A percentile compares a stretch with the other conserved stretches of the same genome.
Conservation (phyloP, 2,329 filamentous ascomycete species). For the Rasamsonia emersonii region DNA sequence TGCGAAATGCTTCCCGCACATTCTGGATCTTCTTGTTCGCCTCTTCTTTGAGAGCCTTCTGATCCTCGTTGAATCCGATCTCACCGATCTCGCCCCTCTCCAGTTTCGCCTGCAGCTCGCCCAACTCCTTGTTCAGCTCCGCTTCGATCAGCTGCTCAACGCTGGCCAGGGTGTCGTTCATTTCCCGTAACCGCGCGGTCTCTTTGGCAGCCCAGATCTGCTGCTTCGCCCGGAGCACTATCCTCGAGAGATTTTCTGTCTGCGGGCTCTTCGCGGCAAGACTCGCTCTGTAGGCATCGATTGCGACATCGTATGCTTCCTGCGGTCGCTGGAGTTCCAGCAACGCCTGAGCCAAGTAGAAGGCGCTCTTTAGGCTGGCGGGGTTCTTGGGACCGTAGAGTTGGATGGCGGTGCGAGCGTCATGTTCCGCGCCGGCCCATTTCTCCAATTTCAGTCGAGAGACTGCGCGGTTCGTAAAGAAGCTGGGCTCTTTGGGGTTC, state of each 20-base stretch:
- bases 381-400: constrained; percentile 45
- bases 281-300: constrained; percentile 65
- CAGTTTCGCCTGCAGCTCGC: constrained; percentile 25
- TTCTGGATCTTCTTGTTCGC: constrained; percentile 39
- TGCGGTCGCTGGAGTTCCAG: constrained; percentile 63
- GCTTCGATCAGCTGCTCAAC: constrained; percentile 33
- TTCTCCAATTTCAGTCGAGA: constrained; percentile 64
- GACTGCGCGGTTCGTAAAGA: constrained; percentile 88
- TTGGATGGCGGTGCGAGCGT: constrained; percentile 67
- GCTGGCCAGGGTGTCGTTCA: constrained; percentile 32
- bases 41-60: constrained; percentile 49
- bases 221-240: constrained; percentile 75
- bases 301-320: constrained; percentile 62
- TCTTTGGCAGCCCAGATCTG: constrained; percentile 75
- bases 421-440: constrained; percentile 67
- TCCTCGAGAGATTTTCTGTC: constrained; percentile 60
- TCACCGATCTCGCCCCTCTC: constrained; percentile 39
- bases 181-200: constrained; percentile 34
- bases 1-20: constrained; percentile 35
- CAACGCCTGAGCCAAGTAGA: constrained; percentile 75
- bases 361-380: constrained; percentile 69
- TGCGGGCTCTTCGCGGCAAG: constrained; percentile 55
- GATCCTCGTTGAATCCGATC: constrained; percentile 61
- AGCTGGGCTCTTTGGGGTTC: constrained; percentile 65
- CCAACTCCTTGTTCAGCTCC: constrained; percentile 30